Evolutionary conservation across 768 basidiomycete species (phyloP), one percentile per base, ranked within the genome.

Genomic region (Rhodotorula kratochvilovae): DNA sequence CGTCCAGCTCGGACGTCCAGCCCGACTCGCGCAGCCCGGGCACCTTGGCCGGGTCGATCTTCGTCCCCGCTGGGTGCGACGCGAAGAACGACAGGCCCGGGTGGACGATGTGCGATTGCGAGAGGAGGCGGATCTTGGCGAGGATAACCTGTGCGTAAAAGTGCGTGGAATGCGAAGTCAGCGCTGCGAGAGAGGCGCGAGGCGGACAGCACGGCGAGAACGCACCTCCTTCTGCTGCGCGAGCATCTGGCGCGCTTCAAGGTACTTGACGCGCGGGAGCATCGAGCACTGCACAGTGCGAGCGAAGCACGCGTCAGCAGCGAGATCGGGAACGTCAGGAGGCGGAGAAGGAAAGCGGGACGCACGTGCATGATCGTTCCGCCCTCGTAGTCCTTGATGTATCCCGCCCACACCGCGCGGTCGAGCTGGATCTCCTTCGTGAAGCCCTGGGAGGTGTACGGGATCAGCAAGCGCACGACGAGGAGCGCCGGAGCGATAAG

Each of bases 351-450:
- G 25, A 23, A 23, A 15, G 11, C 13, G 50, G 48, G 25, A 73
- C 81, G 29, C 54, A 80, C 82, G 80, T 94, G 91, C 94, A 99
- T 97, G 82, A 98, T 92, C 56, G 95, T 99, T 27, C 92, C 94
- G 51, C 95, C 95, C 80, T 99, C 96, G 81, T 99, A 99, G 80
- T 99, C 96, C 80, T 98, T 99, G 87, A 99, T 98, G 80, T 99
- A 98, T 19, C 94, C 96, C 0, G 95, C 94, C 96, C 96, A 99
- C 15, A 89, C 84, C 3, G 90, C 87, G 55, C 94, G 86, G 70
- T 89, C 89, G n/a, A 96, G 85, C 1, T 90, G 89, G 71, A 99
- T 95, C 67, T 98, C 94, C 80, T 98, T 98, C 12, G 92, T 90
- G 81, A 99, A 99, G 0, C 96, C 96, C 78, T 81, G 67, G 8